Base-by-base conservation (phyloP, 768 basidiomycete genomes). In the Podaxis pistillaris region DNA sequence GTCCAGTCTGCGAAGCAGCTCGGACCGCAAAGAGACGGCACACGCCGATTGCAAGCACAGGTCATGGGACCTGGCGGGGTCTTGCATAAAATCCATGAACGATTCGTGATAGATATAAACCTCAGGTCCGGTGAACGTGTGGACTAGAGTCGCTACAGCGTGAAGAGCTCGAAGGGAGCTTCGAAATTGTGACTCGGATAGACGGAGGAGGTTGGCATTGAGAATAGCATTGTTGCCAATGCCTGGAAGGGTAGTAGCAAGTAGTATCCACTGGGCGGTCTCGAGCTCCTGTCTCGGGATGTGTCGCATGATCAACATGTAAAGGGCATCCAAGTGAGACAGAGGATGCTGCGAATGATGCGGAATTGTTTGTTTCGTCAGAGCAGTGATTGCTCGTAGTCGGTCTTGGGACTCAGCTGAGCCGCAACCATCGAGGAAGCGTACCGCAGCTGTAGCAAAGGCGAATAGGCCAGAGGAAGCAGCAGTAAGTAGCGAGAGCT, bases 381-480 rank as follows among this genome's bases (percentile, higher is more conserved):
- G 22, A n/a, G n/a, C n/a, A n/a, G n/a, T 9, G 19, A 49, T n/a
- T 11, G 46, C 46, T n/a, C 19, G 19, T 22, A 62, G 40, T 4
- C 26, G 53, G 17, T 56, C 61, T 15, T 26, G 24, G 2, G 61
- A 44, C 11, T 19, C n/a, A 1, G 17, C 8, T 30, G 46, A 57
- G 11, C 47, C 30, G 6, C 33, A 36, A 1, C 46, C 58, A 13
- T 28, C 41, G 37, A 65, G 28, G 36, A 58, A 65, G 33, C 49
- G 58, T 17, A 65, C 59, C 4, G 59, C 44, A 15, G 62, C 56
- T 2, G 33, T 26, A 8, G 65, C 56, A 22, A 28, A 63, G 8
- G 51, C 41, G 53, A 54, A 65, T 2, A 47, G 47, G 9, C 61
- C 56, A 13, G 62, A 58, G 9, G 62, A 58, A 15, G 50, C 47